phyloP scores from a whole-genome alignment of 768 basidiomycete species.

The Kwoniella europaea region DNA sequence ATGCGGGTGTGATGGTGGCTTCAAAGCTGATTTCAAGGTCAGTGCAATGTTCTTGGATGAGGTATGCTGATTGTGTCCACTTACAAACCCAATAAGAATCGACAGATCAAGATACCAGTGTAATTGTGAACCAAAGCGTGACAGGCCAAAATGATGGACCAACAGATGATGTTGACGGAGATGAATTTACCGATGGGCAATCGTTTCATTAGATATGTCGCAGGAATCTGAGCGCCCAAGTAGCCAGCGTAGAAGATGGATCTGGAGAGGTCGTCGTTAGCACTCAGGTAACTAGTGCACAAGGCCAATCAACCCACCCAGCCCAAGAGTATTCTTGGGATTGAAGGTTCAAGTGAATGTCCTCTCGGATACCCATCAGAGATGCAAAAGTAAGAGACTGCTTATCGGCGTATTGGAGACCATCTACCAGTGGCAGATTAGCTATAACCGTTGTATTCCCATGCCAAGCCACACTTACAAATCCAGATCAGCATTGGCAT shows the following conservation, averaged over 20 bases:
- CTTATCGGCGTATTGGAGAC: constrained; percentile 30
- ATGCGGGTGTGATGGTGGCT: constrained; percentile 24
- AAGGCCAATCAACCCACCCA: too few species aligned
- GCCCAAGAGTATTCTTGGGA: constrained; percentile 12
- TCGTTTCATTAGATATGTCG: constrained; percentile 29
- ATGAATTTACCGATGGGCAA: constrained; percentile 34
- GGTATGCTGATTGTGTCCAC: background rate
- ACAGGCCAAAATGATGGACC: constrained; percentile 28
- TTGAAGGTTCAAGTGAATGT: constrained; percentile 14
- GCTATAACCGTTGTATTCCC: background rate
- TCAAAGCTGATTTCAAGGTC: constrained; percentile 17
- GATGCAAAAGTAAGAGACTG: constrained; percentile 33
- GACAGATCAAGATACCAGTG: constrained; percentile 21
- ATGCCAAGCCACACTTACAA: background rate
- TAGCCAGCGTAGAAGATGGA: constrained; percentile 29
- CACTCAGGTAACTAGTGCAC: too few species aligned
- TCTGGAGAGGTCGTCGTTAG: background rate
- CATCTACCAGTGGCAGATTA: background rate
- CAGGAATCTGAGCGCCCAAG: constrained; percentile 29
- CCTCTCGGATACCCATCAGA: constrained; percentile 23
- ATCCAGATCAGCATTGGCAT: constrained; percentile 31
- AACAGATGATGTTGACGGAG: constrained; percentile 23
- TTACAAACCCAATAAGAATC: constrained; percentile 13
- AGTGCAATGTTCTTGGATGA: background rate
- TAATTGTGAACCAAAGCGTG: constrained; percentile 28